Base-by-base conservation (phyloP, 2,329 filamentous ascomycete species). In the Talaromyces albobiverticillius region DNA sequence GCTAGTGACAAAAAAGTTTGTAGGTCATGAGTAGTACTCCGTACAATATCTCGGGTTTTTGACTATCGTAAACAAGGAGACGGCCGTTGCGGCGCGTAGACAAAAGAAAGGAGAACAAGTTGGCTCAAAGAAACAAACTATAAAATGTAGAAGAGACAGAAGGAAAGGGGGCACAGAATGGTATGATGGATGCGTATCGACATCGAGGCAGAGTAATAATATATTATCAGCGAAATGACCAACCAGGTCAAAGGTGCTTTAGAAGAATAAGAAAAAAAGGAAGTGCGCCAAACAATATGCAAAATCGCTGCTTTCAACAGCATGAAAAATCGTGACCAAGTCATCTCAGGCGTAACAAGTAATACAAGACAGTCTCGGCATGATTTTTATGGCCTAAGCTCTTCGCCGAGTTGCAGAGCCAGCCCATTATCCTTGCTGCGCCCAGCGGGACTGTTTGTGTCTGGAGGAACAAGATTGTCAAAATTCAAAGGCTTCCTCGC, bases 401-500 rank as follows among this genome's bases (percentile, higher is more conserved):
- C 83, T 49, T 84, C 85, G 18, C 85, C 85, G 13, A 88, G 75
- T 61, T 87, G 83, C 76, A 88, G 80, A 31, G 82, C 79, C n/a
- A 85, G 70, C 7, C 82, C 82, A 13, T 70, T 75, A 58, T 72
- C 75, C 62, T 78, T 81, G 14, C 62, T 65, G 31, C 63, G 67
- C 43, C 60, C 60, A 9, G 63, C 71, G 57, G 63, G 78, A 58
- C 73, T 79, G 22, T 77, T 76, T 32, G 70, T 69, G 42, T 73
- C 76, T 1, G 83, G 82, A 31, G 82, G 82, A 53, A 81, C 70
- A n/a, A 88, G 78, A 51, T 85, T 84, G 66, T 95, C 91, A 72
- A 95, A 95, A 52, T 92, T 95, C 56, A 96, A 78, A 59, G 86
- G 81, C 67, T 88, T 83, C 64, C 89, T 79, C n/a, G 88, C 82